Conservation (phyloP, 1,284 basidiomycete species). For the Ceratobasidium sp. region DNA sequence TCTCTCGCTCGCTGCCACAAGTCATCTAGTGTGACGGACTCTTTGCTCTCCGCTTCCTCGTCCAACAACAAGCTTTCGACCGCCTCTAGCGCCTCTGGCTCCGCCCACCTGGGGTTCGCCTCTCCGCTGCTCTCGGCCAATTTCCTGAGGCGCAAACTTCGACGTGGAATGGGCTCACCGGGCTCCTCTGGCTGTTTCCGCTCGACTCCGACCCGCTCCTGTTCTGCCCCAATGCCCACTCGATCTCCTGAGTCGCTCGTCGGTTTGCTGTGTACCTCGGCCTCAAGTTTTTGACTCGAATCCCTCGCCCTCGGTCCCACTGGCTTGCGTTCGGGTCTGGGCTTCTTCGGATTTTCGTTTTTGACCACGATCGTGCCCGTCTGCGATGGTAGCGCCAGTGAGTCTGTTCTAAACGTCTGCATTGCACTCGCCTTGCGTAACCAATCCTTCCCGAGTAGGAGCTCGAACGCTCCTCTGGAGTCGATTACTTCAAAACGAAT, state of each 20-base stretch:
- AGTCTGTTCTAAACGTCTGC: background rate
- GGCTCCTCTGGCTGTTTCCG: no score
- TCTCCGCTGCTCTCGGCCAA: background rate
- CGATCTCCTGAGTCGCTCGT: background rate
- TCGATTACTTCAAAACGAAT: constrained; percentile 12
- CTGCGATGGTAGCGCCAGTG: background rate
- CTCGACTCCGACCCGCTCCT: no score
- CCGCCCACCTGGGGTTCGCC: background rate
- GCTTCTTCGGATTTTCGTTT: no score
- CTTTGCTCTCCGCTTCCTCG: background rate
- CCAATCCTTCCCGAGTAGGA: constrained; percentile 17
- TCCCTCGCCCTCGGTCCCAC: background rate
- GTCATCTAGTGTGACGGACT: background rate
- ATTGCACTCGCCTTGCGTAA: background rate
- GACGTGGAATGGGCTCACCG: constrained; percentile 1
- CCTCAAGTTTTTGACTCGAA: no score
- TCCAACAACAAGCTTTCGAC: background rate
- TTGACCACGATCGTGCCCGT: background rate
- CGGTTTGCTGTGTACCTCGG: no score
- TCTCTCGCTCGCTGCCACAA: background rate
- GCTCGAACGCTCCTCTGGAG: constrained; percentile 7
- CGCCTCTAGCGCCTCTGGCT: background rate
- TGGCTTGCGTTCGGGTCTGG: background rate
- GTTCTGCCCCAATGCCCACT: background rate
- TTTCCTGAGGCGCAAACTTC: background rate